These are phyloP conservation scores for Epichloe sp. DNA, from an alignment of 2,329 filamentous ascomycete species.

Conservation along the genomic window DNA sequence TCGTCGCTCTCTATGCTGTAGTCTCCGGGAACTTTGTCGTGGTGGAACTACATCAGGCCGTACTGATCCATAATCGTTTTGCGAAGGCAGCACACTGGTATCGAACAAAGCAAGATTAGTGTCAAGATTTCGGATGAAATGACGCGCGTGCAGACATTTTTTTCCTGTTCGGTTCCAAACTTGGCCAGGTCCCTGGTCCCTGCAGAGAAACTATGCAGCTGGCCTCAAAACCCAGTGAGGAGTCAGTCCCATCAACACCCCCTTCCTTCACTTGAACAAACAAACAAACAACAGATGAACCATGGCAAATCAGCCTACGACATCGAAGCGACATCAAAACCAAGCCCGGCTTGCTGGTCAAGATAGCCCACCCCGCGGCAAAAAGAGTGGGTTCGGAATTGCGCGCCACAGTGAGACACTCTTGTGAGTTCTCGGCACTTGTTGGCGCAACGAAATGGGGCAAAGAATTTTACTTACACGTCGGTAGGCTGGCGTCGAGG, in stretches of 20 bases:
- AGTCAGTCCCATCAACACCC: not conserved
- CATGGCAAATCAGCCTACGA: conserved; percentile 5
- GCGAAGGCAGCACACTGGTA: conserved; percentile 7
- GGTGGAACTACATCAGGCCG: conserved; percentile 21
- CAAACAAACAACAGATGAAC: not conserved
- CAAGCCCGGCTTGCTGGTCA: not conserved
- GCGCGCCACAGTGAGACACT: not conserved
- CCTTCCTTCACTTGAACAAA: conserved; percentile 1
- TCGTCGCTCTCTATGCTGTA: conserved; percentile 7
- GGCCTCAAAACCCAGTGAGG: not conserved
- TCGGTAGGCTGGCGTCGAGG: conserved; percentile 12
- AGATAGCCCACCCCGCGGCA: not conserved
- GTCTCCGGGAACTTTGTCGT: conserved; percentile 22
- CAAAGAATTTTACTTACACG: conserved; percentile 15
- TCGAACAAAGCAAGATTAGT: not conserved
- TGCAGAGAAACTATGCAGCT: not conserved
- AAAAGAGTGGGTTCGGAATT: not conserved
- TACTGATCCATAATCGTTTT: conserved; percentile 8
- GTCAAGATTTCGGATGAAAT: not conserved
- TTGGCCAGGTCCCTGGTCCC: not conserved
- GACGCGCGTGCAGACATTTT: not conserved
- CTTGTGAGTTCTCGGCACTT: too few relatives aligned
- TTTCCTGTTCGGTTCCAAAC: not conserved
- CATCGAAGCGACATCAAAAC: not conserved
- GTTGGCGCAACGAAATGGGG: not conserved